Conservation (phyloP, 106 monocot species). For the Agapanthus africanus region DNA sequence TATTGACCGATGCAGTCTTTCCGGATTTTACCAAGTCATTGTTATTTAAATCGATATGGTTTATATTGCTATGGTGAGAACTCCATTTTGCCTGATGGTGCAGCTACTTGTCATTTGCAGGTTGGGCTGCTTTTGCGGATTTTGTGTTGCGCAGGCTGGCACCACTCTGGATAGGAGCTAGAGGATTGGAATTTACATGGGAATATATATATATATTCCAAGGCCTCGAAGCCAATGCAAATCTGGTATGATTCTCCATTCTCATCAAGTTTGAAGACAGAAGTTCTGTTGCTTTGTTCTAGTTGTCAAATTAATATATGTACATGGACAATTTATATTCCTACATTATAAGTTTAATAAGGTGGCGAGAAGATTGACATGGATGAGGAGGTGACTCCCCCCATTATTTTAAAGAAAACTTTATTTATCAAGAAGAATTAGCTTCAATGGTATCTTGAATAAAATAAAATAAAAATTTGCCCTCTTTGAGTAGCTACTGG, state of each 20-base stretch:
- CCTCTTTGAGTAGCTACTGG: too few species aligned
- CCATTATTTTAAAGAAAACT: too few species aligned
- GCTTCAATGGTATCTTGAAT: too few species aligned
- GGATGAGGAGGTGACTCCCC: too few species aligned
- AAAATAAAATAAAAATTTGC: too few species aligned
- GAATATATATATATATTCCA: slow-evolving; percentile 62
- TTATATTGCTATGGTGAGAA: neutral
- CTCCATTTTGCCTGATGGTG: neutral
- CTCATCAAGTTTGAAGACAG: neutral
- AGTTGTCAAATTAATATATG: too few species aligned
- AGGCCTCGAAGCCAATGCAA: slow-evolving; percentile 75
- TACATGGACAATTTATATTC: too few species aligned
- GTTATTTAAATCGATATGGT: neutral
- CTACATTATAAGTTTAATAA: too few species aligned
- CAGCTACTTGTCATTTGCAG: slow-evolving; percentile 20
- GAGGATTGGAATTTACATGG: slow-evolving; percentile 77
- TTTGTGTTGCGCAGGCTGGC: slow-evolving; percentile 57
- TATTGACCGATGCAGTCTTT: neutral
- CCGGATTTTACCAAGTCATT: neutral
- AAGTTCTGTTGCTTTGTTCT: too few species aligned
- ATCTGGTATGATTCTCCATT: slow-evolving; percentile 36
- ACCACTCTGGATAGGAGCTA: slow-evolving; percentile 76
- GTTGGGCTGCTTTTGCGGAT: slow-evolving; percentile 84
- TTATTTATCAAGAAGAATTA: too few species aligned
- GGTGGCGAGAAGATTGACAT: too few species aligned